phyloP scores from a whole-genome alignment of 148 eudicot genomes.

The Nepenthes mirabilis region DNA sequence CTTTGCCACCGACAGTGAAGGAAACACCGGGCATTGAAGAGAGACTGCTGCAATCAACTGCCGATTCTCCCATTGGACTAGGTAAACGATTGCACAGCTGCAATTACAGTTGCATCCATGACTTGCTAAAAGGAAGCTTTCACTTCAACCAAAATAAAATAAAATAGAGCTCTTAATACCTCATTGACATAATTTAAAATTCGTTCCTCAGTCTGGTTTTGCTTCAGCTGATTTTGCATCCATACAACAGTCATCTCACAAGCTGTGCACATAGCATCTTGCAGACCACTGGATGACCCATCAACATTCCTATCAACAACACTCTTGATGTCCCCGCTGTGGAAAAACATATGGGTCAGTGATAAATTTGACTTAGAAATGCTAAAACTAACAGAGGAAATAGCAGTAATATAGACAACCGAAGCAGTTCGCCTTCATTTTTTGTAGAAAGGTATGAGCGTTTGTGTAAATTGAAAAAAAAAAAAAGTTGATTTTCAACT shows the following conservation, averaged over 20 bases:
- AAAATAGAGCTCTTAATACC: neutral
- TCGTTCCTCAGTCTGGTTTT: conserved; percentile 50
- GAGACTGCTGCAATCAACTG: conserved; percentile 57
- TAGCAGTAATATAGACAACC: too few species aligned
- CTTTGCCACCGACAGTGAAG: conserved; percentile 71
- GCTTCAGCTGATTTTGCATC: conserved; percentile 69
- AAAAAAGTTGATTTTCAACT: too few species aligned
- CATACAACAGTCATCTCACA: conserved; percentile 88
- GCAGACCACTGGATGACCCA: conserved; percentile 24
- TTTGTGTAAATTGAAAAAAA: too few species aligned
- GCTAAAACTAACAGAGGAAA: neutral
- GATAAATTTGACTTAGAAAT: neutral
- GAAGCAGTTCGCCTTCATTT: too few species aligned
- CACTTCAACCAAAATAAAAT: conserved; percentile 1
- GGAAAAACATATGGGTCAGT: neutral
- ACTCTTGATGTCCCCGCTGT: conserved; percentile 70
- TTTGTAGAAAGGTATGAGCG: too few species aligned
- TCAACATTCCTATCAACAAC: conserved; percentile 48
- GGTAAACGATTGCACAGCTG: conserved; percentile 81
- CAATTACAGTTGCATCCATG: conserved; percentile 7
- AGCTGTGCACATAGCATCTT: conserved; percentile 43
- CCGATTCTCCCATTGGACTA: conserved; percentile 85
- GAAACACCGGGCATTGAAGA: conserved; percentile 68
- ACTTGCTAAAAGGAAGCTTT: neutral
- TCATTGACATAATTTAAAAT: conserved; percentile 53